Evolutionary conservation across 2,329 filamentous ascomycete genomes (phyloP).

Genomic region (Trichoderma koningii): DNA sequence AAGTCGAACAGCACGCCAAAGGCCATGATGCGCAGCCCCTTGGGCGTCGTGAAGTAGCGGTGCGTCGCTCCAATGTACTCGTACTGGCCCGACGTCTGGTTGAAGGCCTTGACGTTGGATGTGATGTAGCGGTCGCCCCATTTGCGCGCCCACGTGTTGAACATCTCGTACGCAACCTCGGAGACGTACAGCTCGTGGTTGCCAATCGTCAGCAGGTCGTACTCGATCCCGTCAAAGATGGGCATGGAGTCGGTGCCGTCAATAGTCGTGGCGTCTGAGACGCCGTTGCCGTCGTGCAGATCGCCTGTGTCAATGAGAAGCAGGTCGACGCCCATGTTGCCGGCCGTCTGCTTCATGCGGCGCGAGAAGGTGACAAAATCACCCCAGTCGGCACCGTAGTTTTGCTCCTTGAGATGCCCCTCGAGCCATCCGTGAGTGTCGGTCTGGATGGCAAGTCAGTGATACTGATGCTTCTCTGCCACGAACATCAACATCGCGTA

Average conservation of each 20-base stretch:
- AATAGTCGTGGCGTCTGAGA: conserved; percentile 60
- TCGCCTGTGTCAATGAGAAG: conserved; percentile 65
- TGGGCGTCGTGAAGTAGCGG: conserved; percentile 47
- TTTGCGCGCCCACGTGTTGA: conserved; percentile 58
- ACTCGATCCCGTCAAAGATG: conserved; percentile 47
- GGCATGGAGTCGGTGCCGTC: conserved; percentile 58
- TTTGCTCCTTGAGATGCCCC: conserved; percentile 62
- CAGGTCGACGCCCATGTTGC: conserved; percentile 59
- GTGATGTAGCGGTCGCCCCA: conserved; percentile 53
- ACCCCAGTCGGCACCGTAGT: conserved; percentile 67
- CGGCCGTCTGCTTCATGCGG: conserved; percentile 61
- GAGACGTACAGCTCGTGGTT: conserved; percentile 69
- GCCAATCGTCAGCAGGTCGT: conserved; percentile 49
- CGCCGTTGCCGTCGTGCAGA: conserved; percentile 65
- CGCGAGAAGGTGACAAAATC: conserved; percentile 63
- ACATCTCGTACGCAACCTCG: conserved; percentile 63
- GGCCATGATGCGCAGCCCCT: conserved; percentile 48
- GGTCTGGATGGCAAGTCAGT: conserved; percentile 41
- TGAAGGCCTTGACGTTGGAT: conserved; percentile 49
- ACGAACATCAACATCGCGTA: conserved; percentile 28
- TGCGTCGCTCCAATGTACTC: conserved; percentile 49
- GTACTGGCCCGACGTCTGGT: conserved; percentile 43
- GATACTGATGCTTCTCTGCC: too few species aligned
- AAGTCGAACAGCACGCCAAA: conserved; percentile 51
- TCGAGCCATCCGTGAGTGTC: conserved; percentile 65